phyloP scores from a whole-genome alignment of 768 basidiomycete species.

The Lactarius evosmus region DNA sequence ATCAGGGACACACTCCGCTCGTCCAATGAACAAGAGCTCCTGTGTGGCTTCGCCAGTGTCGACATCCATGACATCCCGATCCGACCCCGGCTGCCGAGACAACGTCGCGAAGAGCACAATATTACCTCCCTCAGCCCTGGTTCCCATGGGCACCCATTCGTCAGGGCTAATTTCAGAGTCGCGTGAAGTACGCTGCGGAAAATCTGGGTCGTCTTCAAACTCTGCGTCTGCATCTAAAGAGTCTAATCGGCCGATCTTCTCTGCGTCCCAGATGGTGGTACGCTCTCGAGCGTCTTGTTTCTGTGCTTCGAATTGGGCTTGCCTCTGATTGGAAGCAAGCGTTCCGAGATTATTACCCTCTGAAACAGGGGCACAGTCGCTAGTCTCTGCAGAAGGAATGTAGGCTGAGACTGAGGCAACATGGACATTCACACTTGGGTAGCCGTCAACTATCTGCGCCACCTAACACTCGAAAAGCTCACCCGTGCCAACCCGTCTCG shows the following conservation, averaged over 20 bases:
- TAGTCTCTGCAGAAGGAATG: constrained; percentile 61
- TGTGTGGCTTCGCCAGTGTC: constrained; percentile 46
- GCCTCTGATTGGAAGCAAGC: constrained; percentile 41
- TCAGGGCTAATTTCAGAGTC: constrained; percentile 21
- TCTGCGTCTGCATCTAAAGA: constrained; percentile 52
- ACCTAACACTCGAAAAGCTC: constrained; percentile 27
- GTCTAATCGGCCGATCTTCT: constrained; percentile 35
- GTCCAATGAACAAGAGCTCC: constrained; percentile 25
- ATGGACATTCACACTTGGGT: constrained; percentile 61
- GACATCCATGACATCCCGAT: constrained; percentile 39
- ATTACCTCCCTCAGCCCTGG: constrained; percentile 52
- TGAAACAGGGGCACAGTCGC: constrained; percentile 43
- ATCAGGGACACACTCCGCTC: constrained; percentile 21
- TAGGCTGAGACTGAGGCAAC: constrained; percentile 72
- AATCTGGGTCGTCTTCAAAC: constrained; percentile 57
- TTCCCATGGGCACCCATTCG: constrained; percentile 48
- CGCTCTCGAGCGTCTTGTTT: constrained; percentile 57
- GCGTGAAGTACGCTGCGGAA: constrained; percentile 30
- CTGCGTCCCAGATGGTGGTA: constrained; percentile 64
- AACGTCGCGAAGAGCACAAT: constrained; percentile 43
- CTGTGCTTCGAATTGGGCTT: constrained; percentile 57
- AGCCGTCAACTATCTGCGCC: constrained; percentile 6
- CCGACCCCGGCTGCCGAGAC: constrained; percentile 32
- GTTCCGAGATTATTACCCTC: constrained; percentile 47
- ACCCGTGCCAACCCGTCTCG: constrained; percentile 75